These are phyloP conservation scores for Austroboletus rostrupii DNA, from an alignment of 1,284 basidiomycete genomes.

Conservation along the genomic window DNA sequence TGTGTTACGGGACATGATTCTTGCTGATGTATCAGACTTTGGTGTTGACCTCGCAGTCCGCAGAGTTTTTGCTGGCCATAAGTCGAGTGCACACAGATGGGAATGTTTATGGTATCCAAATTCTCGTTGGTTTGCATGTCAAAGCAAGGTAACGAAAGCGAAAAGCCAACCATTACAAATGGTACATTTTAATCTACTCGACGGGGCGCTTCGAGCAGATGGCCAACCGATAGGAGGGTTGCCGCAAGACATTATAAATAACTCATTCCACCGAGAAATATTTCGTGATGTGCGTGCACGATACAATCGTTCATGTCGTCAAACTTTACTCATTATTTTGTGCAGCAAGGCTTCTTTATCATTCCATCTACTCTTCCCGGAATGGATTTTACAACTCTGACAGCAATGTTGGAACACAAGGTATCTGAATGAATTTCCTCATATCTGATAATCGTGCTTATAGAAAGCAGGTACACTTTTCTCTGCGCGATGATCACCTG, in stretches of 20 bases:
- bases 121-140: background rate
- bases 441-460: too few species aligned
- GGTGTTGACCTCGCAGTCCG: slow-evolving; percentile 33
- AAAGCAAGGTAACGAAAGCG: background rate
- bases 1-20: slow-evolving; percentile 3
- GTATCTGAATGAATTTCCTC: background rate
- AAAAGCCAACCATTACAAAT: background rate
- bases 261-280: background rate
- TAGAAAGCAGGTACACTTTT: background rate
- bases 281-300: slow-evolving; percentile 1
- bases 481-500: slow-evolving; percentile 17
- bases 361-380: background rate
- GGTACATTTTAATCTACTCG: slow-evolving; percentile 2
- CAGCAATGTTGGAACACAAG: background rate
- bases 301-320: background rate
- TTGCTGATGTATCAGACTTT: background rate
- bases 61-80: slow-evolving; percentile 28
- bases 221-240: slow-evolving; percentile 39
- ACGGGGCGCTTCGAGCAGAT: slow-evolving; percentile 12
- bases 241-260: slow-evolving; percentile 27
- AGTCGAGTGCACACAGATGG: background rate
- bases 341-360: slow-evolving; percentile 31
- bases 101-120: background rate
- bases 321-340: background rate
- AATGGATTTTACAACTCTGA: background rate